Percentiles rank a stretch among this genome's conserved stretches.
These are phyloP conservation scores for Poronia punctata DNA, from an alignment of 495 filamentous ascomycete species.

Conservation along the genomic window DNA sequence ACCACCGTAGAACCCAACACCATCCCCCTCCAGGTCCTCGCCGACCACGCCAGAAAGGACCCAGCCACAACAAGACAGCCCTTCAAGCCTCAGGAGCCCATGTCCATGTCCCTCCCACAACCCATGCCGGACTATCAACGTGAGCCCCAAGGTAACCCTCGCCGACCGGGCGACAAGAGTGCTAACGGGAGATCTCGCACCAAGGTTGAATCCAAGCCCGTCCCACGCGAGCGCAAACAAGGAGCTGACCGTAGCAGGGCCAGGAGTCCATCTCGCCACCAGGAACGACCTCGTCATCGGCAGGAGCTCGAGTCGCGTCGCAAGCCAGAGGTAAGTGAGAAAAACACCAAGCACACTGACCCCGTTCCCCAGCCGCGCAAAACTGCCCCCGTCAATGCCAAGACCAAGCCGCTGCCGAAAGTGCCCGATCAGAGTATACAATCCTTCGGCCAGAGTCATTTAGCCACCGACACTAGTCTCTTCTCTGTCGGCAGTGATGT, in stretches of 20 bases:
- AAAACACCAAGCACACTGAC: too few relatives aligned
- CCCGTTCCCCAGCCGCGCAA: too few relatives aligned
- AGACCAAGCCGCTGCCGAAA: constrained; percentile 3
- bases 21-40: constrained; percentile 7
- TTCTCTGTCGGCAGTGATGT: not conserved
- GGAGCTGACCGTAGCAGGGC: not conserved
- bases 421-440: constrained; percentile 4
- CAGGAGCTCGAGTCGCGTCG: constrained; percentile 1
- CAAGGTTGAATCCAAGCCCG: too few relatives aligned
- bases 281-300: constrained; percentile 3
- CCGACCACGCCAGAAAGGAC: constrained; percentile 3
- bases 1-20: constrained; percentile 13
- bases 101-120: too few relatives aligned
- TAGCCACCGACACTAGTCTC: not conserved
- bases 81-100: constrained; percentile 5
- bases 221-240: too few relatives aligned
- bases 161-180: too few relatives aligned
- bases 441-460: too few relatives aligned
- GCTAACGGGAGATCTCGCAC: too few relatives aligned
- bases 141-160: too few relatives aligned
- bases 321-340: too few relatives aligned
- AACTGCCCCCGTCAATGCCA: constrained; percentile 12
- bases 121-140: too few relatives aligned
- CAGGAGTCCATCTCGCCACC: not conserved
- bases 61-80: constrained; percentile 3